These are phyloP conservation scores for Pneumocystis jirovecii DNA, from an alignment of 1,139 yeast species.

Conservation along the genomic window DNA sequence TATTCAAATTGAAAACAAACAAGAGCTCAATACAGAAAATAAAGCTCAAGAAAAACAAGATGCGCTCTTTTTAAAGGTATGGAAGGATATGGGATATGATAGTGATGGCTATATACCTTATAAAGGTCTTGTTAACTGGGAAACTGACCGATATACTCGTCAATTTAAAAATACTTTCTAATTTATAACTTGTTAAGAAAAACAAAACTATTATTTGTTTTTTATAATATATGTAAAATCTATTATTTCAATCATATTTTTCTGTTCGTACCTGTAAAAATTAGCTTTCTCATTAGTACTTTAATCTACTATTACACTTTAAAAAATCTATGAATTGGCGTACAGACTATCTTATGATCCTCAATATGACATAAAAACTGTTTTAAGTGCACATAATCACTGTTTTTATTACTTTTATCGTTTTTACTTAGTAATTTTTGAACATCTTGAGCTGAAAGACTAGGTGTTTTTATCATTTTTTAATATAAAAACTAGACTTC, in stretches of 20 bases:
- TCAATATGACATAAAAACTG: neutral
- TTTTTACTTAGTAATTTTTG: neutral
- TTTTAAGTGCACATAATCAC: neutral
- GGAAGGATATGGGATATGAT: conserved; percentile 1
- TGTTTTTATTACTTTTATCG: neutral
- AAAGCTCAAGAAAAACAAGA: neutral
- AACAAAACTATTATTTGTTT: neutral
- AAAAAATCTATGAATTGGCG: neutral
- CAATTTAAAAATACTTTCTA: neutral
- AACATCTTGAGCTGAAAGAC: neutral
- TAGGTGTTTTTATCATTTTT: neutral
- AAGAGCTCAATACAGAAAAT: neutral
- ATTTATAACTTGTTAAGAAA: neutral
- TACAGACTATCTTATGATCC: neutral
- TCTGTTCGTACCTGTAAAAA: neutral
- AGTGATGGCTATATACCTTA: neutral
- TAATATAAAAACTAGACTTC: neutral
- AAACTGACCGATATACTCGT: neutral
- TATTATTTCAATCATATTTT: neutral
- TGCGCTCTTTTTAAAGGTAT: neutral
- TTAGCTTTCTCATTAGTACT: neutral
- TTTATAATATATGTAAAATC: neutral
- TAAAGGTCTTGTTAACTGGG: neutral
- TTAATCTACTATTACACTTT: neutral
- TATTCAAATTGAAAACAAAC: conserved; percentile 22